Conservation (phyloP, 129 eudicot genomes). For the Lonicera japonica region DNA sequence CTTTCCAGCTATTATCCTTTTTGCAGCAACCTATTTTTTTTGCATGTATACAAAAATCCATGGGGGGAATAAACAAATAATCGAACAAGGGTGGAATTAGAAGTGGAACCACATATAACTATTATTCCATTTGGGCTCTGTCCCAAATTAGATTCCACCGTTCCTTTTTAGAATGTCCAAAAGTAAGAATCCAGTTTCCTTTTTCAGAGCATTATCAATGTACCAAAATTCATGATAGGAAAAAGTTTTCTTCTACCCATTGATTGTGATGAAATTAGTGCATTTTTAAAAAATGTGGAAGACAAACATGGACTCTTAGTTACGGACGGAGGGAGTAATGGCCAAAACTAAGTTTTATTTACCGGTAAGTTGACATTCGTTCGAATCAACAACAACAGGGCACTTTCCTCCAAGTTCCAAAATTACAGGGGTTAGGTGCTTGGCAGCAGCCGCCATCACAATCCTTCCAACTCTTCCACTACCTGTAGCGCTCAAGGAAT, state of each 20-base stretch:
- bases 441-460: constrained; percentile 39
- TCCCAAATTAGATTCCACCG: too few relatives aligned
- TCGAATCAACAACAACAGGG: constrained; percentile 30
- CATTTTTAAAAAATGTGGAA: too few relatives aligned
- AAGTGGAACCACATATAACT: too few relatives aligned
- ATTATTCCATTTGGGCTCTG: too few relatives aligned
- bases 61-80: not conserved
- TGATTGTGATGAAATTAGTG: too few relatives aligned
- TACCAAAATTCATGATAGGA: not conserved
- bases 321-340: too few relatives aligned
- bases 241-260: not conserved
- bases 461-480: constrained; percentile 34
- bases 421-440: constrained; percentile 36
- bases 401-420: constrained; percentile 40
- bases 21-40: constrained; percentile 26
- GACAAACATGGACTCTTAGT: too few relatives aligned
- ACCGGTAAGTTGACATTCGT: constrained; percentile 29
- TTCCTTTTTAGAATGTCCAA: too few relatives aligned
- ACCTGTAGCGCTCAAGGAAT: constrained; percentile 3
- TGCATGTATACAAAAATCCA: not conserved
- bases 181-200: too few relatives aligned
- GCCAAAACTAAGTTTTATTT: too few relatives aligned
- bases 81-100: too few relatives aligned
- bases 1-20: constrained; percentile 36
- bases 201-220: too few relatives aligned